Base-by-base conservation (phyloP, 1,284 basidiomycete species). In the Ustilago tritici region DNA sequence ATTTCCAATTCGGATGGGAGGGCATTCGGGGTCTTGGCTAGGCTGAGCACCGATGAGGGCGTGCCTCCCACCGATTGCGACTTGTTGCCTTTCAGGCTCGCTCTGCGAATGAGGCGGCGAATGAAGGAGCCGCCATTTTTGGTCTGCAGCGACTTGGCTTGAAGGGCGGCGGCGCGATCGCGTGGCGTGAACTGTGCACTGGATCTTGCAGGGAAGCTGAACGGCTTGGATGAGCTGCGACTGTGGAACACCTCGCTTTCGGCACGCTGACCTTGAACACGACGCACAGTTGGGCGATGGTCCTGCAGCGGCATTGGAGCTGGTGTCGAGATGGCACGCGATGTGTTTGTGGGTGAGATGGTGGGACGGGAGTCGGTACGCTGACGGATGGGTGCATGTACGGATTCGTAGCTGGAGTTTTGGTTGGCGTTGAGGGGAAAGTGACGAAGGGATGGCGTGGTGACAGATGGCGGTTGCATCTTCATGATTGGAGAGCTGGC, bases 401-500 rank as follows among this genome's bases (percentile, higher is more conserved):
- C 68, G 7, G 68, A 62, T n/a, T 76, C 68, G 40, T 47, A 59
- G 64, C 73, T 66, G 14, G 60, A 50, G 12, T 70, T 69, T 19
- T 59, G 28, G 4, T 65, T 56, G 14, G 56, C 57, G 31, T 76
- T 70, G 58, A 65, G 58, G 5, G 73, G 73, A 12, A 76, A 76
- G 46, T 70, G 65, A 34, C 73, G 68, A 41, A 76, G 47, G 17
- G 72, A 70, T n/a, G 71, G 66, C 8, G 63, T 65, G 6, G 53
- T 56, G 57, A 38, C 38, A 3, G 72, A 54, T 7, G 65, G 65
- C 4, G 65, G 53, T 6, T 50, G 65, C 43, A 76, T 58, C 62
- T 71, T 76, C 74, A 76, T 76, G 54, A 76, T 76, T 8, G 69
- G 69, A 11, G 74, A 76, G 59, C 62, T 60, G 11, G 64, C 38